Conservation (phyloP, 2,329 filamentous ascomycete genomes). For the Claviceps maximensis region DNA sequence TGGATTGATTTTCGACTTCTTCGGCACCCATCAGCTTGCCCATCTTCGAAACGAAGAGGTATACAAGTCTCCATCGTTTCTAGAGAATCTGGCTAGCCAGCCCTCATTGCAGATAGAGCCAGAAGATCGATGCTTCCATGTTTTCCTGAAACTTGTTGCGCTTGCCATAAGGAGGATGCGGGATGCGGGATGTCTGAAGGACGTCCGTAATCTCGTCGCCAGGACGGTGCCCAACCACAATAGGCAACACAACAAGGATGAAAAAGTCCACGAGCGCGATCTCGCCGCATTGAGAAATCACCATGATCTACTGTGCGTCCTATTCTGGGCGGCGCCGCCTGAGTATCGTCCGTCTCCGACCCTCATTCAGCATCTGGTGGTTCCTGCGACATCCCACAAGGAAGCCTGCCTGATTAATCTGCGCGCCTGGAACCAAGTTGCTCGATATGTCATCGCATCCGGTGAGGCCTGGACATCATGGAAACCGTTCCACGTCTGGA, state of each 20-base stretch:
- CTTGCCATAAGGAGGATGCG: constrained; percentile 40
- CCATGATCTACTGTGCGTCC: constrained; percentile 52
- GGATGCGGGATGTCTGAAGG: constrained; percentile 35
- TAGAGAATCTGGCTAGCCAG: constrained; percentile 37
- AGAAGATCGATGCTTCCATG: constrained; percentile 51
- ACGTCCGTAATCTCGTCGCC: constrained; percentile 47
- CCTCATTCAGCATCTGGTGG: constrained; percentile 46
- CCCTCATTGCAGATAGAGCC: constrained; percentile 37
- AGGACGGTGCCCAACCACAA: constrained; percentile 54
- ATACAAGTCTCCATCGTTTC: constrained; percentile 45
- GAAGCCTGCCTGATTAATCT: constrained; percentile 53
- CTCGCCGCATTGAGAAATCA: constrained; percentile 54
- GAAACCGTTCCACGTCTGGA: constrained; percentile 32
- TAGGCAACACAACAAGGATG: constrained; percentile 50
- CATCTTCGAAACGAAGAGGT: constrained; percentile 53
- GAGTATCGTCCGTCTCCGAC: constrained; percentile 38
- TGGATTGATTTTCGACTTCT: constrained; percentile 54
- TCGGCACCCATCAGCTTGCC: constrained; percentile 46
- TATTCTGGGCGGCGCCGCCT: constrained; percentile 50
- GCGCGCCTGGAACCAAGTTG: constrained; percentile 48
- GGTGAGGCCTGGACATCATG: constrained; percentile 36
- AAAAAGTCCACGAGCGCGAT: constrained; percentile 44
- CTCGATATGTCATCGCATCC: constrained; percentile 41
- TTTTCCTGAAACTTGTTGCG: constrained; percentile 52
- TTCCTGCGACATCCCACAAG: constrained; percentile 48